Conservation (phyloP, 768 basidiomycete genomes). For the Pleurotus pulmonarius region DNA sequence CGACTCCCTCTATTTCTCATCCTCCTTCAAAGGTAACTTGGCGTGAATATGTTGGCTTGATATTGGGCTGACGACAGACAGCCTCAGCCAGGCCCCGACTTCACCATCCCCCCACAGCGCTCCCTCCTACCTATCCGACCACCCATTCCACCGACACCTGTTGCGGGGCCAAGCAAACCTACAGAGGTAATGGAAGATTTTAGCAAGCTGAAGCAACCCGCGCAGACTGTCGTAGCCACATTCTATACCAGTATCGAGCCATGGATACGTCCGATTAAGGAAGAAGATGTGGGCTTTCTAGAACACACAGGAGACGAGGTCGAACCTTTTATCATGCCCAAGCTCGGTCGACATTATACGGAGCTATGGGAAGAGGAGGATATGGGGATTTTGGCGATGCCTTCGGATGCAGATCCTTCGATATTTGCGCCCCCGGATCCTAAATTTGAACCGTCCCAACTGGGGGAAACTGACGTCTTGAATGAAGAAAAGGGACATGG, state of each 20-base stretch:
- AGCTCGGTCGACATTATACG: constrained; percentile 81
- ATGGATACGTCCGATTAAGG: constrained; percentile 84
- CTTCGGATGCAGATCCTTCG: constrained; percentile 17
- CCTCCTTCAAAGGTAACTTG: constrained; percentile 47
- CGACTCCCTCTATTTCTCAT: constrained; percentile 35
- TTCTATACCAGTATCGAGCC: constrained; percentile 90
- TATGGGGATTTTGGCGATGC: constrained; percentile 23
- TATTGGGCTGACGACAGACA: constrained; percentile 13
- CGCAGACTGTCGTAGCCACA: constrained; percentile 66
- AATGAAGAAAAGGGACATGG: constrained; percentile 83
- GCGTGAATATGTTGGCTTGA: neutral
- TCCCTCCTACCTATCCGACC: constrained; percentile 60
- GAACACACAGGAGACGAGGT: constrained; percentile 89
- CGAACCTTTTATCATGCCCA: constrained; percentile 83
- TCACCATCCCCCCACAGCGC: constrained; percentile 45
- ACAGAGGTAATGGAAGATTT: constrained; percentile 87
- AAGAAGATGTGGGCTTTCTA: constrained; percentile 94
- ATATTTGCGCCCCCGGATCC: constrained; percentile 41
- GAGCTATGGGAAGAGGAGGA: constrained; percentile 96
- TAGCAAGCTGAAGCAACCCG: constrained; percentile 74
- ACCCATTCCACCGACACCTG: constrained; percentile 56
- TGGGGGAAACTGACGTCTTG: constrained; percentile 66
- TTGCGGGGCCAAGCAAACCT: constrained; percentile 80
- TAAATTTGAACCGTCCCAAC: constrained; percentile 81
- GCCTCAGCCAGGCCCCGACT: constrained; percentile 50